Evolutionary conservation across 2,329 filamentous ascomycete species (phyloP).

Genomic region (Alternaria triticina): DNA sequence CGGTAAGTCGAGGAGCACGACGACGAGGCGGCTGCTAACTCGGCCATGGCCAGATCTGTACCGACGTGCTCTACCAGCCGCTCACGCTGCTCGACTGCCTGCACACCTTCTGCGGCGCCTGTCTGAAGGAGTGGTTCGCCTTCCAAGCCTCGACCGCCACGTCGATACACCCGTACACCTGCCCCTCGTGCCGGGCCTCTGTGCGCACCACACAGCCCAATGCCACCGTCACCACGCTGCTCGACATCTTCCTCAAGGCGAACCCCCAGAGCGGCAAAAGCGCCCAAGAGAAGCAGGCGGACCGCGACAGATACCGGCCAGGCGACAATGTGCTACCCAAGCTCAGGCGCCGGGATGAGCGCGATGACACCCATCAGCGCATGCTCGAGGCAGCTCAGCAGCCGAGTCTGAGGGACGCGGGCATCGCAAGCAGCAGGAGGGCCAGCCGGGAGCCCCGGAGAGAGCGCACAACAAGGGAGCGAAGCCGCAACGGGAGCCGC

Average conservation of each 20-base stretch:
- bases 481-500: constrained; percentile 49
- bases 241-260: constrained; percentile 85
- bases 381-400: constrained; percentile 74
- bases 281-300: constrained; percentile 75
- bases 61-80: constrained; percentile 89
- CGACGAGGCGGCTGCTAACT: constrained; percentile 31
- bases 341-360: constrained; percentile 56
- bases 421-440: constrained; percentile 51
- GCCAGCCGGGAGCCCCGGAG: constrained; percentile 51
- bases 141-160: constrained; percentile 72
- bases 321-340: constrained; percentile 81
- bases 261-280: constrained; percentile 78
- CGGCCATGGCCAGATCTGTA: constrained; percentile 76
- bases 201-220: constrained; percentile 90
- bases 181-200: constrained; percentile 85
- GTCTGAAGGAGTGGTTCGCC: constrained; percentile 93
- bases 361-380: constrained; percentile 69
- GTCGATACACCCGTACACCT: constrained; percentile 72
- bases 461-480: constrained; percentile 41
- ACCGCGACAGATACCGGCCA: constrained; percentile 76
- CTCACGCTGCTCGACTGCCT: constrained; percentile 91
- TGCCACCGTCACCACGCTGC: constrained; percentile 84
- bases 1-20: constrained; percentile 65
- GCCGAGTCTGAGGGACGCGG: constrained; percentile 73
- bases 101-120: constrained; percentile 95